phyloP scores from a whole-genome alignment of 192 early-diverging fungal species.

The Coemansia umbellata region DNA sequence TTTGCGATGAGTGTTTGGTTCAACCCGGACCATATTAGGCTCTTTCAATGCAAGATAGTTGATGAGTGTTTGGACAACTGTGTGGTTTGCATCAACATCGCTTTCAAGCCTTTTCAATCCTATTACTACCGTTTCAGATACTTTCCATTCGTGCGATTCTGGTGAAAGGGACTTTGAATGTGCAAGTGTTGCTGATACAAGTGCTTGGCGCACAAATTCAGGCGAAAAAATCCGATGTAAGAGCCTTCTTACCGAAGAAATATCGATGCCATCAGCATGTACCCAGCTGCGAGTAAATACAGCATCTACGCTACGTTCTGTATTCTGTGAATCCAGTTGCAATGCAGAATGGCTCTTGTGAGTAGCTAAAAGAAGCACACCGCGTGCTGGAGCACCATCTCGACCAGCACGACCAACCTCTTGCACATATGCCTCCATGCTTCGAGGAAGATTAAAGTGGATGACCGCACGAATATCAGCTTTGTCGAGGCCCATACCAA shows the following conservation, averaged over 20 bases:
- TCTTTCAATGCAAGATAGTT: conserved; percentile 35
- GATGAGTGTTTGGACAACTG: conserved; percentile 35
- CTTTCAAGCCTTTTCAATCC: conserved; percentile 13
- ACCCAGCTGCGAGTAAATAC: conserved; percentile 28
- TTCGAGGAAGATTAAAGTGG: conserved; percentile 67
- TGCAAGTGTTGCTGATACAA: conserved; percentile 4
- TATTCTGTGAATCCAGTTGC: background rate
- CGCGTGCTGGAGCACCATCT: conserved; percentile 52
- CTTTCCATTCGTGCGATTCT: background rate
- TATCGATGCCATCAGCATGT: conserved; percentile 23
- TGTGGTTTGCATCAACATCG: conserved; percentile 27
- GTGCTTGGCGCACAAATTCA: conserved; percentile 15
- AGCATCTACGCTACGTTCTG: conserved; percentile 12
- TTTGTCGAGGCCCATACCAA: conserved; percentile 75
- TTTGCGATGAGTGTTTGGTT: conserved; percentile 36
- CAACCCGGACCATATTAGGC: conserved; percentile 12
- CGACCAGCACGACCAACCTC: conserved; percentile 69
- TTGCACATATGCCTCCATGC: conserved; percentile 74
- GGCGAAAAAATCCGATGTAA: conserved; percentile 19
- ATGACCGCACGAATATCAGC: conserved; percentile 68
- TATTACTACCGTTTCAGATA: conserved; percentile 17
- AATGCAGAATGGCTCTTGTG: background rate
- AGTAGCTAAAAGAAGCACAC: conserved; percentile 54
- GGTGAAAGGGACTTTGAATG: background rate
- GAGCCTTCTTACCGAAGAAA: conserved; percentile 19